Conservation (phyloP, 768 basidiomycete species). For the Amanita pseudoporphyria region DNA sequence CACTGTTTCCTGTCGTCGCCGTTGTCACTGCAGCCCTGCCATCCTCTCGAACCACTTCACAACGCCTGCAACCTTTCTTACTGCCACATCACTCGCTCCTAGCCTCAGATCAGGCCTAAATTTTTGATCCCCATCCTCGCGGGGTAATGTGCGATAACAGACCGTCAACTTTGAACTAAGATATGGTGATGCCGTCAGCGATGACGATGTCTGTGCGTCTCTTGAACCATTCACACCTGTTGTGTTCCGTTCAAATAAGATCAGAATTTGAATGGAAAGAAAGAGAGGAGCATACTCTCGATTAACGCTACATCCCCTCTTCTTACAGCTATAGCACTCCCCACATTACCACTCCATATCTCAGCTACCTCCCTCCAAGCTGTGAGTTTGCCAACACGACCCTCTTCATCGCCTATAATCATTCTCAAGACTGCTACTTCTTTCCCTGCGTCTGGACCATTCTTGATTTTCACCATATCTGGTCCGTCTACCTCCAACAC, state of each 20-base stretch:
- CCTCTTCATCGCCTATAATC: slow-evolving; percentile 66
- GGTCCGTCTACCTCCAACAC: slow-evolving; percentile 73
- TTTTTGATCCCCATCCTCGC: slow-evolving; percentile 43
- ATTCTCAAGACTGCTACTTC: slow-evolving; percentile 60
- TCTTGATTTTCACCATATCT: slow-evolving; percentile 55
- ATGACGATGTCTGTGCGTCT: slow-evolving; percentile 33
- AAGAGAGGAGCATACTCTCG: slow-evolving; percentile 40
- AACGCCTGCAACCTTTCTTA: slow-evolving; percentile 55
- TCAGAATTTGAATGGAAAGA: background rate
- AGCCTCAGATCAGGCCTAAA: slow-evolving; percentile 68
- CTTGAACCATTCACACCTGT: slow-evolving; percentile 45
- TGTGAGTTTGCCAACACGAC: slow-evolving; percentile 58
- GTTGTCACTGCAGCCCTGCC: slow-evolving; percentile 44
- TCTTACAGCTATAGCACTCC: slow-evolving; percentile 35
- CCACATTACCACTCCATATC: slow-evolving; percentile 44
- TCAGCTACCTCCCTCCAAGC: slow-evolving; percentile 77
- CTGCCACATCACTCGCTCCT: slow-evolving; percentile 56
- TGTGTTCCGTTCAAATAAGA: background rate
- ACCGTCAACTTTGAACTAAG: slow-evolving; percentile 53
- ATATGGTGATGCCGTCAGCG: slow-evolving; percentile 60
- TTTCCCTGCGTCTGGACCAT: slow-evolving; percentile 59
- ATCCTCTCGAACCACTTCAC: slow-evolving; percentile 68
- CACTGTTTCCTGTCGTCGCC: too few relatives aligned
- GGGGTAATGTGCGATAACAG: slow-evolving; percentile 74
- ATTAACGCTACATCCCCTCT: slow-evolving; percentile 66